Evolutionary conservation across 1,284 basidiomycete species (phyloP).

Genomic region (Sphaerobolus stellatus): DNA sequence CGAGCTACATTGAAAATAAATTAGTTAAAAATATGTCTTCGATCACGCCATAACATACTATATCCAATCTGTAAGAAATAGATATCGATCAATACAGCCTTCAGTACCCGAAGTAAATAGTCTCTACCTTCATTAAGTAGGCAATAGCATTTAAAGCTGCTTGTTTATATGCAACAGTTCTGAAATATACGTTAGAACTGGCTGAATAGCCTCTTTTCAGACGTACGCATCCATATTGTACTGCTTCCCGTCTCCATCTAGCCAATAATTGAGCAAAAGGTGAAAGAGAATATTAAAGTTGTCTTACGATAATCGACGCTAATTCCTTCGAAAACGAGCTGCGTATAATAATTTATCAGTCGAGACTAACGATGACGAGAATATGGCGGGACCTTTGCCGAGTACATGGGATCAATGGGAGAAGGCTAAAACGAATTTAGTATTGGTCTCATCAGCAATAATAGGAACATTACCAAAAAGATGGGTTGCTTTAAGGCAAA

Average conservation of each 20-base stretch:
- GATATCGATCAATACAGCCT: conserved; percentile 1
- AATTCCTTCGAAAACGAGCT: conserved; percentile 73
- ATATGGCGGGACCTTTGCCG: conserved; percentile 50
- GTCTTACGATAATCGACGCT: conserved; percentile 66
- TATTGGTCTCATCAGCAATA: background rate
- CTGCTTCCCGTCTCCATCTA: conserved; percentile 72
- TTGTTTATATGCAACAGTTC: conserved; percentile 76
- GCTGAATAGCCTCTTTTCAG: background rate
- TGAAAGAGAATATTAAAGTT: background rate
- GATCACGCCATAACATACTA: conserved; percentile 42
- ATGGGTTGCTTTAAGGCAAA: conserved; percentile 76
- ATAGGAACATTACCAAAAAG: conserved; percentile 53
- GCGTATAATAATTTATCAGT: conserved; percentile 7
- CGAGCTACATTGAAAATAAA: conserved; percentile 44
- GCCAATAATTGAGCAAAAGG: background rate
- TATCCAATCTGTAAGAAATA: conserved; percentile 51
- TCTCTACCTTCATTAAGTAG: conserved; percentile 68
- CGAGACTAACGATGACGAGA: background rate
- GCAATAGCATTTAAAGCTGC: conserved; percentile 75
- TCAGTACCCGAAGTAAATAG: background rate
- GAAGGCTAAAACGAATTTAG: conserved; percentile 49
- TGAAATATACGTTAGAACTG: conserved; percentile 21
- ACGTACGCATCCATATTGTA: conserved; percentile 76
- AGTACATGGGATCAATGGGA: conserved; percentile 72
- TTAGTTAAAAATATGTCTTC: background rate